phyloP scores from a whole-genome alignment of 2,329 filamentous ascomycete species.

The Dactylellina cionopaga region DNA sequence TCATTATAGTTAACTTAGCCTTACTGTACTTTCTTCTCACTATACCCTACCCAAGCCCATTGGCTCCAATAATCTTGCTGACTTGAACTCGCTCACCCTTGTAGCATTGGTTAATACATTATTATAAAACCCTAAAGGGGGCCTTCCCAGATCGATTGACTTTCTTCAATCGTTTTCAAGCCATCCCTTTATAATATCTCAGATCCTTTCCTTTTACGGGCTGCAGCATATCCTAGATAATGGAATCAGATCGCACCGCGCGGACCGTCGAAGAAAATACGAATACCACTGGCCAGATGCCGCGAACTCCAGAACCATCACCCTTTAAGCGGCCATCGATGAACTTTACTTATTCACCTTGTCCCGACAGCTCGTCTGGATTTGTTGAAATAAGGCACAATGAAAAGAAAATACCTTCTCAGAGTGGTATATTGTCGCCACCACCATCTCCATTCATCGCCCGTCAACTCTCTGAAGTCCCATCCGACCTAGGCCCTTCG shows the following conservation, averaged over 20 bases:
- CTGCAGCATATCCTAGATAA: conserved; percentile 17
- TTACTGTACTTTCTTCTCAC: neutral
- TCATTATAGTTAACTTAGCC: conserved; percentile 7
- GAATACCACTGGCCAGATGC: conserved; percentile 21
- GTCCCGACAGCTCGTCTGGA: conserved; percentile 40
- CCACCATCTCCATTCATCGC: conserved; percentile 37
- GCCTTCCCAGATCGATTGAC: conserved; percentile 21
- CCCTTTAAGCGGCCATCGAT: conserved; percentile 44
- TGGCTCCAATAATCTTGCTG: conserved; percentile 16
- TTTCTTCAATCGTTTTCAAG: neutral
- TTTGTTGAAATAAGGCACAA: conserved; percentile 11
- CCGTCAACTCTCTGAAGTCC: conserved; percentile 34
- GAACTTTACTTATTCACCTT: conserved; percentile 38
- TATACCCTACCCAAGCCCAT: neutral
- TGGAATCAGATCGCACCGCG: conserved; percentile 24
- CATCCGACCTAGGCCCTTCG: conserved; percentile 38
- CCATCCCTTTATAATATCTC: neutral
- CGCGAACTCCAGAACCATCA: conserved; percentile 47
- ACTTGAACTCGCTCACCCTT: neutral
- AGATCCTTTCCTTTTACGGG: conserved; percentile 8
- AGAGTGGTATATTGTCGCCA: conserved; percentile 41
- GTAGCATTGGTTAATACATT: no score
- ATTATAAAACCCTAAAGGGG: conserved; percentile 35
- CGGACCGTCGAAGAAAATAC: conserved; percentile 12
- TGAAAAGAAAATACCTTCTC: conserved; percentile 27